phyloP scores from a whole-genome alignment of 495 filamentous ascomycete species.

The Melanomma pulvis-pyrius region DNA sequence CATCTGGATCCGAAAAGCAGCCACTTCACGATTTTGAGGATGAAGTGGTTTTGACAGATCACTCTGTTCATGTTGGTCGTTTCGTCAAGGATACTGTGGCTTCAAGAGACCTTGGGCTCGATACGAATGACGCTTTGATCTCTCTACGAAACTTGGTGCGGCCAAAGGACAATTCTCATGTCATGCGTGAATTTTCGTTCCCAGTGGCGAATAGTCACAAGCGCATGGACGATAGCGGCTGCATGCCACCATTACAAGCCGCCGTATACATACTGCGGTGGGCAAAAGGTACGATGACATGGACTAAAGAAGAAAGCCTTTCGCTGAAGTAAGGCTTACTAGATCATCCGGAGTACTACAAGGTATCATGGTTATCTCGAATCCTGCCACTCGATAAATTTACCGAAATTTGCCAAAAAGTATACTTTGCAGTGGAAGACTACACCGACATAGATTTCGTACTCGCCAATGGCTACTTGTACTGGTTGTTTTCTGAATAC shows the following conservation, averaged over 20 bases:
- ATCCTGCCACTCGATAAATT: constrained; percentile 37
- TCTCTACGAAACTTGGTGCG: background rate
- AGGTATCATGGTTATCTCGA: constrained; percentile 24
- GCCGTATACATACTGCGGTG: constrained; percentile 37
- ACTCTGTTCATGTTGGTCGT: constrained; percentile 37
- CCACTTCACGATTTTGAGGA: too few species aligned
- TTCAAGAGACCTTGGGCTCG: constrained; percentile 35
- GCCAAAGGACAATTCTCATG: background rate
- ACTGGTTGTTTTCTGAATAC: constrained; percentile 37
- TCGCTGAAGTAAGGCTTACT: background rate
- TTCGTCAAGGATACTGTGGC: constrained; percentile 40
- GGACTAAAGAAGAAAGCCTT: background rate
- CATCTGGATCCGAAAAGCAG: too few species aligned
- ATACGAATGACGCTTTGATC: background rate
- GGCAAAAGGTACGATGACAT: constrained; percentile 52
- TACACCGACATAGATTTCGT: constrained; percentile 38
- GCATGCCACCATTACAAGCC: constrained; percentile 40
- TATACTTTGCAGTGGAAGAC: constrained; percentile 40
- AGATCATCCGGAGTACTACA: constrained; percentile 28
- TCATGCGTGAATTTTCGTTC: background rate
- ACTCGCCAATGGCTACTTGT: constrained; percentile 38
- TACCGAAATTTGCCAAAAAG: constrained; percentile 37
- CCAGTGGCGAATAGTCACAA: constrained; percentile 3
- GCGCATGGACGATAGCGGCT: too few species aligned
- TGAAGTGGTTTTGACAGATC: too few species aligned